These are phyloP conservation scores for Ceratocystis eucalypticola DNA, from an alignment of 2,329 filamentous ascomycete species.

Conservation along the genomic window DNA sequence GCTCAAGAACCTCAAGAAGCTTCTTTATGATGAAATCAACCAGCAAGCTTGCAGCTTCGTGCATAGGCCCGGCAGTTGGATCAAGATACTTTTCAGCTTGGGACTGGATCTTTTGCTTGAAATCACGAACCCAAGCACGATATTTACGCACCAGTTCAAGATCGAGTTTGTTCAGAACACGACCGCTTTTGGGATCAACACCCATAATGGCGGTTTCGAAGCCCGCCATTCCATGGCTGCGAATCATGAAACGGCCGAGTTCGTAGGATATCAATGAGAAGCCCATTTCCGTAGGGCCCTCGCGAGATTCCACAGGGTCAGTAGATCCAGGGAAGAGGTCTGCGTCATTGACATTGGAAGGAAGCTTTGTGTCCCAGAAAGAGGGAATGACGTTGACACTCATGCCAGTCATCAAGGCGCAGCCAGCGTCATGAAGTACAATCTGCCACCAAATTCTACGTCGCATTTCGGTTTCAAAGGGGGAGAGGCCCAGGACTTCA, in stretches of 20 bases:
- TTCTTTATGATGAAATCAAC: conserved; percentile 37
- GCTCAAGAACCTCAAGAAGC: conserved; percentile 35
- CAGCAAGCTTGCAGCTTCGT: conserved; percentile 37
- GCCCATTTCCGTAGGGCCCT: conserved; percentile 49
- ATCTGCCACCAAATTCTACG: conserved; percentile 55
- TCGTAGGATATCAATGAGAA: conserved; percentile 40
- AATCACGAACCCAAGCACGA: conserved; percentile 29
- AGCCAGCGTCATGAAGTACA: conserved; percentile 43
- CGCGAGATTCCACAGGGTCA: conserved; percentile 37
- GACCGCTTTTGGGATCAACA: conserved; percentile 27
- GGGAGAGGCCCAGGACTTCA: conserved; percentile 39
- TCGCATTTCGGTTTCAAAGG: conserved; percentile 56
- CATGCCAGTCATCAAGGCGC: conserved; percentile 44
- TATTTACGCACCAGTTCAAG: conserved; percentile 31
- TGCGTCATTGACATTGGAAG: conserved; percentile 45
- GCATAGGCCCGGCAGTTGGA: conserved; percentile 37
- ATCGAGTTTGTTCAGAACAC: conserved; percentile 21
- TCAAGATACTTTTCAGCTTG: conserved; percentile 40
- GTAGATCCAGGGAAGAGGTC: conserved; percentile 42
- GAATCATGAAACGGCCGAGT: conserved; percentile 36
- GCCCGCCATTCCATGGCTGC: conserved; percentile 31
- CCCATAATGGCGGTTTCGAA: conserved; percentile 39
- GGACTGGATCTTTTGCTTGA: conserved; percentile 33
- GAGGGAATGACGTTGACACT: conserved; percentile 38
- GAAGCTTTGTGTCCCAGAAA: conserved; percentile 43